A percentile compares a stretch with the other conserved stretches of the same genome.
These are phyloP conservation scores for Paxillus involutus DNA, from an alignment of 768 basidiomycete species.

Conservation along the genomic window DNA sequence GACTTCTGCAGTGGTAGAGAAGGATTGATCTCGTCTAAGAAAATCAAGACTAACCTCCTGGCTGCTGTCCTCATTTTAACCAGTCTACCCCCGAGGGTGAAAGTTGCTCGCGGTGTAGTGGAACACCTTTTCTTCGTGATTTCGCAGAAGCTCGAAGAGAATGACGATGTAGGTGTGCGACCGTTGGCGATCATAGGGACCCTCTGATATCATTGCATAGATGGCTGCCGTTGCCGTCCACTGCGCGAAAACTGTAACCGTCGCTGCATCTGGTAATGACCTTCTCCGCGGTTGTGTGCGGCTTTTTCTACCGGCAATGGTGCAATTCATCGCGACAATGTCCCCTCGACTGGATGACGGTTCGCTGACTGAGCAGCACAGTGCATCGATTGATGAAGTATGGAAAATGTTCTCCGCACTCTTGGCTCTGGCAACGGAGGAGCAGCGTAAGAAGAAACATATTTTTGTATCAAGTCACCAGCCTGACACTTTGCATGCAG, in stretches of 20 bases:
- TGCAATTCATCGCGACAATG: constrained; percentile 76
- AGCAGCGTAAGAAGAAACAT: constrained; percentile 52
- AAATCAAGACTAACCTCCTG: constrained; percentile 88
- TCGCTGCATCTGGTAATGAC: constrained; percentile 67
- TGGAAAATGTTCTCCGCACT: constrained; percentile 78
- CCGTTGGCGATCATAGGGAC: not conserved
- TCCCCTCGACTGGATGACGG: constrained; percentile 62
- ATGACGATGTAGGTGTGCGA: constrained; percentile 54
- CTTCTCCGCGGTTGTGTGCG: constrained; percentile 70
- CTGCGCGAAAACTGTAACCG: constrained; percentile 82
- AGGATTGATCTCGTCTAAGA: constrained; percentile 73
- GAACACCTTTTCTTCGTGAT: constrained; percentile 87
- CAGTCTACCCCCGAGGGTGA: constrained; percentile 62
- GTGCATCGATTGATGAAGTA: constrained; percentile 70
- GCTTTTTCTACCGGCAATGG: constrained; percentile 74
- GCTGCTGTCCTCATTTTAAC: constrained; percentile 86
- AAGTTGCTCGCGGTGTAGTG: constrained; percentile 70
- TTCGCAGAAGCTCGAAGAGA: constrained; percentile 72
- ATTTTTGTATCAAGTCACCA: not conserved
- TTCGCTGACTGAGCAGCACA: constrained; percentile 52
- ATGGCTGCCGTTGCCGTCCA: constrained; percentile 84
- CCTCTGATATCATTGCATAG: constrained; percentile 37
- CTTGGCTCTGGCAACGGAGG: constrained; percentile 53
- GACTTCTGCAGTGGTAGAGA: constrained; percentile 63
- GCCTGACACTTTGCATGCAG: constrained; percentile 37